Conservation (phyloP, 1,284 basidiomycete species). For the Porogramme epimiltina region DNA sequence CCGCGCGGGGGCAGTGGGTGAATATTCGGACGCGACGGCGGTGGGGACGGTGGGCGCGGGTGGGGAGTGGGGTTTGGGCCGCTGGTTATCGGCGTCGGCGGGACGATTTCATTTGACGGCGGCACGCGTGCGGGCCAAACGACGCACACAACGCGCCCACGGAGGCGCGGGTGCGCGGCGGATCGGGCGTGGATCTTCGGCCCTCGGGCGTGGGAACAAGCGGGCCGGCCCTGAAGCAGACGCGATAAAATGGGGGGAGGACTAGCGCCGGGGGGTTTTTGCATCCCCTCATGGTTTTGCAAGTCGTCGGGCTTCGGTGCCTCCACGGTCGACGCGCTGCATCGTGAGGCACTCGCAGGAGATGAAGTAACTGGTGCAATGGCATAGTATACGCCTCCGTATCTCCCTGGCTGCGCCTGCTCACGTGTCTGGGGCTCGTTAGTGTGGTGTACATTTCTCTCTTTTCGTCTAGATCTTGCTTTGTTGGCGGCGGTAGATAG, state of each 20-base stretch:
- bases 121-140: slow-evolving; percentile 18
- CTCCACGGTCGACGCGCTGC: slow-evolving; percentile 53
- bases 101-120: slow-evolving; percentile 3
- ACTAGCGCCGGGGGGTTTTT: slow-evolving; percentile 12
- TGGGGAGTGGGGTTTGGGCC: too few relatives aligned
- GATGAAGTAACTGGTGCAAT: slow-evolving; percentile 81
- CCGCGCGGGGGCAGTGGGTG: too few relatives aligned
- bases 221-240: slow-evolving; percentile 32
- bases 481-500: slow-evolving; percentile 1
- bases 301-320: slow-evolving; percentile 49
- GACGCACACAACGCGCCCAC: neutral
- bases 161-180: too few relatives aligned
- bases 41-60: too few relatives aligned
- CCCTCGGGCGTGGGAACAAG: neutral
- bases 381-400: slow-evolving; percentile 84
- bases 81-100: neutral
- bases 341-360: slow-evolving; percentile 82
- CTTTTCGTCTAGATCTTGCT: neutral
- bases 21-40: too few relatives aligned
- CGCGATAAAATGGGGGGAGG: slow-evolving; percentile 20
- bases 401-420: slow-evolving; percentile 68
- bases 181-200: slow-evolving; percentile 27
- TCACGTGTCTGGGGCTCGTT: slow-evolving; percentile 75
- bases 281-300: slow-evolving; percentile 67
- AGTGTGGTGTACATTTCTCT: slow-evolving; percentile 73